Base-by-base conservation (phyloP, 2,329 filamentous ascomycete genomes). In the Fusarium veterinarium region DNA sequence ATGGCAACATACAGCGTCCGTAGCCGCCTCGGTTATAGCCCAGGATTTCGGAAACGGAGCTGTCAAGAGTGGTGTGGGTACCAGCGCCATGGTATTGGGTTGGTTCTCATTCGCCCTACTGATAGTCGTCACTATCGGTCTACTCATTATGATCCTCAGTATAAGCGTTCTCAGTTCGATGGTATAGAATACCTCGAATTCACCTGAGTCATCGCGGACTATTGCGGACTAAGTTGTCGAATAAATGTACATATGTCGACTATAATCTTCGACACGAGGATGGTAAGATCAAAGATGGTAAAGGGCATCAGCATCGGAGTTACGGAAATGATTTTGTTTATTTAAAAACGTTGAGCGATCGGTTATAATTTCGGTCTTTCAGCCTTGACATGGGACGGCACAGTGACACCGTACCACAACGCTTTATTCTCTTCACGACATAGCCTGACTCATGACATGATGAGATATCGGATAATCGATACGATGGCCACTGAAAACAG, bases 71-170 rank as follows among this genome's bases (percentile, higher is more conserved):
- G 95, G 95, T 38, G 94, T 98, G 17, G 95, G 95, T n/a, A 95
- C 94, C 53, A 93, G 92, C 42, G 95, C 96, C 63, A 98, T 99
- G 94, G 93, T 98, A 23, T 87, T 99, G 79, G 96, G 96, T 66
- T 99, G 96, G 96, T 98, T 99, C 83, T 93, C 94, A 45, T 98
- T 99, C 79, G 92, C 93, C 28, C 83, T 98, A 59, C 87, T 99
- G 73, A 97, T 99, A 77, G 92, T 98, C 70, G 95, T 98, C 59
- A 98, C 95, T 53, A 96, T 98, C 79, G 96, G 95, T 62, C 83
- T 98, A 82, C 86, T 99, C 71, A 93, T 98, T 79, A 98, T 98
- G 95, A 97, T 98, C 78, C 85, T 98, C 81, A 98, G 95, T 84
- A 96, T 98, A 80, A 89, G 91, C 75, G 88, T 97, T 63, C 84